Evolutionary conservation across 371 early-diverging fungal genomes (phyloP).

Genomic region (Apophysomyces variabilis): DNA sequence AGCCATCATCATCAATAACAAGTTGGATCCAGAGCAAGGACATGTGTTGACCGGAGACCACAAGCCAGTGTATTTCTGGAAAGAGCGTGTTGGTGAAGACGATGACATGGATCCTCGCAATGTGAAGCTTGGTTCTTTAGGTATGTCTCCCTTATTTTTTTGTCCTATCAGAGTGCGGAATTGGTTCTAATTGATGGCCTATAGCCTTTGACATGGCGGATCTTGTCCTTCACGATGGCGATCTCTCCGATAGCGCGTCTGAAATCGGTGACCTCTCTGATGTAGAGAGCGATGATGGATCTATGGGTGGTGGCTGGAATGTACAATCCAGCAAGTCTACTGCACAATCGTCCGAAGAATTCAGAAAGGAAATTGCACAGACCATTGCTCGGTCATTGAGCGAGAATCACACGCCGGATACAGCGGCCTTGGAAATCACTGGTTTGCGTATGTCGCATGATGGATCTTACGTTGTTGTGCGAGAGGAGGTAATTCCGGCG

Average conservation of each 20-base stretch:
- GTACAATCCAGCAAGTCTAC: slow-evolving; percentile 28
- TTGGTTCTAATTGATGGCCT: too few species aligned
- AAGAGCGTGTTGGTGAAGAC: slow-evolving; percentile 40
- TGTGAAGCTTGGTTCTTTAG: slow-evolving; percentile 48
- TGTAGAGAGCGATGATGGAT: slow-evolving; percentile 46
- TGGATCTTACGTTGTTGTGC: slow-evolving; percentile 79
- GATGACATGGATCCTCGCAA: slow-evolving; percentile 55
- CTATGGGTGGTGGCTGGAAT: slow-evolving; percentile 41
- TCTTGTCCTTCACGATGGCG: slow-evolving; percentile 40
- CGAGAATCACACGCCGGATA: slow-evolving; percentile 78
- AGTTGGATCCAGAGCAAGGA: slow-evolving; percentile 24
- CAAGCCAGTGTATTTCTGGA: slow-evolving; percentile 56
- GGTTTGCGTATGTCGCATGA: slow-evolving; percentile 90
- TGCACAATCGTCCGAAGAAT: slow-evolving; percentile 62
- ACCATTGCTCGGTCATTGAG: slow-evolving; percentile 83
- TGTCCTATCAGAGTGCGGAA: too few species aligned
- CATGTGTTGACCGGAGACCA: slow-evolving; percentile 41
- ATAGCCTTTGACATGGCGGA: slow-evolving; percentile 50
- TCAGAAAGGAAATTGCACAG: slow-evolving; percentile 77
- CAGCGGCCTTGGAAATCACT: slow-evolving; percentile 86
- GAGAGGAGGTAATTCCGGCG: slow-evolving; percentile 72
- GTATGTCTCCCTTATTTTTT: slow-evolving; percentile 19
- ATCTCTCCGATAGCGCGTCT: slow-evolving; percentile 57
- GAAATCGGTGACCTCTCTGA: slow-evolving; percentile 62
- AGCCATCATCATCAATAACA: neutral